Conservation (phyloP, 2,329 filamentous ascomycete genomes). For the Curvularia spicifera region DNA sequence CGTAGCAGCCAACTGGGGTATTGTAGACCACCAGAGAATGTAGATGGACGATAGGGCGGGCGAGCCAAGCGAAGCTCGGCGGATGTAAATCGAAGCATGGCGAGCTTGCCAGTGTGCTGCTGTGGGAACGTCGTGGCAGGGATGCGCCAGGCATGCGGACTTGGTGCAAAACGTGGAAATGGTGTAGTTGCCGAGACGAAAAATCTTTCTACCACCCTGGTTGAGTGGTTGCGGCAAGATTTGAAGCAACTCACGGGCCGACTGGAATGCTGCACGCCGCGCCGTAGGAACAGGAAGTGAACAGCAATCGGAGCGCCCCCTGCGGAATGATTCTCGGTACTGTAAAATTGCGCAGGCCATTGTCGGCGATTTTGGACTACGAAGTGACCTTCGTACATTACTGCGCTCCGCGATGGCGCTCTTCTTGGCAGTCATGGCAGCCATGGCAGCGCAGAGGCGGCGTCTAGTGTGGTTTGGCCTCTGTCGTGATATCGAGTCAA, state of each 20-base stretch:
- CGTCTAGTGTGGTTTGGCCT: conserved; percentile 10
- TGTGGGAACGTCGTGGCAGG: background rate
- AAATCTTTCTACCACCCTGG: conserved; percentile 3
- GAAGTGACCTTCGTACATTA: background rate
- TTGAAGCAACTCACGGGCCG: conserved; percentile 6
- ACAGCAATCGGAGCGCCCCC: background rate
- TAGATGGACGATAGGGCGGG: background rate
- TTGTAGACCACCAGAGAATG: background rate
- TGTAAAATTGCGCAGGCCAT: background rate
- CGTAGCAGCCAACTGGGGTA: background rate
- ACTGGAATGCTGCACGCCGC: conserved; percentile 1
- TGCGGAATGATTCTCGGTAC: conserved; percentile 10
- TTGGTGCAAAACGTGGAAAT: conserved; percentile 1
- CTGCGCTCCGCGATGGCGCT: background rate
- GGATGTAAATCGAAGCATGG: conserved; percentile 9
- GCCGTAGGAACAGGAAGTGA: conserved; percentile 7
- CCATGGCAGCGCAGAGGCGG: conserved; percentile 3
- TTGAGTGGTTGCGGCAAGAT: background rate
- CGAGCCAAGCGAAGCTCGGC: conserved; percentile 22
- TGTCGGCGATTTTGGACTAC: background rate
- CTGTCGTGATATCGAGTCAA: background rate
- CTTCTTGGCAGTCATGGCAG: background rate
- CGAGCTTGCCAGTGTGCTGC: conserved; percentile 11
- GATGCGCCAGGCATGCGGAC: background rate
- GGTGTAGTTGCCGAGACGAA: conserved; percentile 1